phyloP scores from a whole-genome alignment of 2,329 filamentous ascomycete species.

The Ascochyta lentis region DNA sequence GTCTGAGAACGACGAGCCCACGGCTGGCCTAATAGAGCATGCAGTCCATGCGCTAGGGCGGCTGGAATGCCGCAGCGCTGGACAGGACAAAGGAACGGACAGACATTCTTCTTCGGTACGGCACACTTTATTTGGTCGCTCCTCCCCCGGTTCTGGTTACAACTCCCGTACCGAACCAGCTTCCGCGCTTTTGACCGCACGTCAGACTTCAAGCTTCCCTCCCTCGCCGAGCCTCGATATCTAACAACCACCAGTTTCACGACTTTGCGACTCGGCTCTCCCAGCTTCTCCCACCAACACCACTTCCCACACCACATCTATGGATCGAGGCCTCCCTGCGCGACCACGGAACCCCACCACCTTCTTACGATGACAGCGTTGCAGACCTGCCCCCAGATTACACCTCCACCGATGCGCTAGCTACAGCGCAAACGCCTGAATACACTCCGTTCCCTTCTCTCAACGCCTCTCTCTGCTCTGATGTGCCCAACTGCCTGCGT shows the following conservation, averaged over 20 bases:
- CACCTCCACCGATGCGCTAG: slow-evolving; percentile 51
- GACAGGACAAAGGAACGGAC: slow-evolving; percentile 21
- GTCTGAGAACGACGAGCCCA: slow-evolving; percentile 33
- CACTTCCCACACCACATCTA: slow-evolving; percentile 31
- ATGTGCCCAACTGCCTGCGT: slow-evolving; percentile 38
- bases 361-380: slow-evolving; percentile 53
- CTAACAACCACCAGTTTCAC: slow-evolving; percentile 39
- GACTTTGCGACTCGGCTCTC: slow-evolving; percentile 29
- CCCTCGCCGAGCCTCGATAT: slow-evolving; percentile 11
- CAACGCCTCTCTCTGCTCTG: slow-evolving; percentile 40
- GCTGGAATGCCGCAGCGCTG: slow-evolving; percentile 36
- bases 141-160: slow-evolving; percentile 28
- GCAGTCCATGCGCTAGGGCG: slow-evolving; percentile 38
- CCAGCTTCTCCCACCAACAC: slow-evolving; percentile 23
- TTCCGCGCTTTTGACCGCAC: slow-evolving; percentile 7
- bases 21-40: slow-evolving; percentile 33
- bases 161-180: slow-evolving; percentile 17
- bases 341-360: slow-evolving; percentile 41
- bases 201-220: slow-evolving; percentile 11
- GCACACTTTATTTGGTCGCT: slow-evolving; percentile 33
- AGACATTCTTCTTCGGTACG: slow-evolving; percentile 42
- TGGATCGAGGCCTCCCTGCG: slow-evolving; percentile 30
- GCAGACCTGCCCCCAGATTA: slow-evolving; percentile 55
- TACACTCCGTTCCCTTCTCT: slow-evolving; percentile 42
- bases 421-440: slow-evolving; percentile 45